Evolutionary conservation across 768 basidiomycete species (phyloP).

Genomic region (Clavaria fumosa): DNA sequence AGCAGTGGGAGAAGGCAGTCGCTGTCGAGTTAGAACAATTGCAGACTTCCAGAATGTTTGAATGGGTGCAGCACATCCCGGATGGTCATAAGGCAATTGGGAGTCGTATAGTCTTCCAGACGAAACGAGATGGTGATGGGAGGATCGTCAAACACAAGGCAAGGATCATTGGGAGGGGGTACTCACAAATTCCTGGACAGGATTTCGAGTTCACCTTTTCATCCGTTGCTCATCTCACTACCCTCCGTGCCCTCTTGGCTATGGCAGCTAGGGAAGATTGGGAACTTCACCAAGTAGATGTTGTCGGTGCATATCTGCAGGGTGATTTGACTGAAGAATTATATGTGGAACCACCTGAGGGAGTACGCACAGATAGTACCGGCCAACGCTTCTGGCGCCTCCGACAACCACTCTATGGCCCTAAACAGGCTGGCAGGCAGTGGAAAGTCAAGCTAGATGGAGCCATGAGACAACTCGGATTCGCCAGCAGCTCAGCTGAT

Average conservation of each 20-base stretch:
- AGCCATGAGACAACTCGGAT: slow-evolving; percentile 4
- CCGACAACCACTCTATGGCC: slow-evolving; percentile 1
- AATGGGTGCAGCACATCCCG: slow-evolving; percentile 2
- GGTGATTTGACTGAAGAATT: slow-evolving; percentile 9
- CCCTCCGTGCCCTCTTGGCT: slow-evolving; percentile 18
- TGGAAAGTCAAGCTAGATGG: slow-evolving; percentile 1
- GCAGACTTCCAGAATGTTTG: slow-evolving; percentile 1
- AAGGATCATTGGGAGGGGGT: no score
- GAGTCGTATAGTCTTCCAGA: no score
- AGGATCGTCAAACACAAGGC: no score
- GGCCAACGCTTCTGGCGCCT: slow-evolving; percentile 3
- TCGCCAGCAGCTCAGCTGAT: slow-evolving; percentile 1
- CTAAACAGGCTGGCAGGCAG: no score
- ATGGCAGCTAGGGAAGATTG: slow-evolving; percentile 20
- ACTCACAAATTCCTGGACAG: no score
- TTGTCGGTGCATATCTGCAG: no score
- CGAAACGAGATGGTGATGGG: no score
- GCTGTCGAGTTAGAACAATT: neutral
- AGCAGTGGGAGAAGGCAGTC: no score
- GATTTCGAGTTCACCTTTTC: no score
- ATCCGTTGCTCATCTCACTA: no score
- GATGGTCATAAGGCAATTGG: no score
- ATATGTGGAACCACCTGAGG: neutral
- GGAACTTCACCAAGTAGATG: slow-evolving; percentile 23
- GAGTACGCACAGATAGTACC: no score